Base-by-base conservation (phyloP, 2,329 filamentous ascomycete genomes). In the Berkeleyomyces rouxiae region DNA sequence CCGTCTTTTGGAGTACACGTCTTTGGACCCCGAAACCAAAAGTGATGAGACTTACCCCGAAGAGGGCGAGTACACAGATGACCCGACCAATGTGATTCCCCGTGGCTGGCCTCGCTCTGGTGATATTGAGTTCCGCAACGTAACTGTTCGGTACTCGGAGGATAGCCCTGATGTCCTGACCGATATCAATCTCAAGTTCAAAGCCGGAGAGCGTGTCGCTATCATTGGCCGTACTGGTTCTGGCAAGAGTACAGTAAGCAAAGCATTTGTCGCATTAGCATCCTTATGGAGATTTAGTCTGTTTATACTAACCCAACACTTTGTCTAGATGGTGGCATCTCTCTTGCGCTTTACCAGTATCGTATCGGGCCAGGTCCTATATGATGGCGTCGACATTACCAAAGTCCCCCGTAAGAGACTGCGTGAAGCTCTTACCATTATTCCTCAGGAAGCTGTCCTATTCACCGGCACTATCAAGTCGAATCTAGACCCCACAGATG, bases 171-270 rank as follows among this genome's bases (percentile, higher is more conserved):
- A 75, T 61, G 72, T 78, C 13, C 68, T 78, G 13, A 74, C 74
- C 61, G 69, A 75, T 43, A 70, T 78, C 63, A 74, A 70, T 61
- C 69, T 77, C 9, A 71, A 70, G 7, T 74, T 77, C 57, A 69
- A 72, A 2, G 84, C 83, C 0, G 85, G 87, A 1, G 83, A 85
- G 43, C 85, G 84, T 63, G 86, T 85, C 0, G 87, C 87, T 0
- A 77, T 91, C 40, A 84, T 88, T 37, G 87, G 87, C 0, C 81
- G 87, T 2, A 90, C 87, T 0, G 82, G 85, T 0, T 87, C 84
- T 2, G 87, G 87, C 1, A 91, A 91, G 71, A 87, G 83, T 46
- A 90, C 87, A 0, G 51, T 55, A 39, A 55, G 51, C 37, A n/a
- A 5, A 7, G 11, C 7, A 77, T 90, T 67, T 68, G 73, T 68